Evolutionary conservation across 2,329 filamentous ascomycete genomes (phyloP), one percentile per base, ranked within the genome.

Genomic region (Beauveria scarabaeidicola): DNA sequence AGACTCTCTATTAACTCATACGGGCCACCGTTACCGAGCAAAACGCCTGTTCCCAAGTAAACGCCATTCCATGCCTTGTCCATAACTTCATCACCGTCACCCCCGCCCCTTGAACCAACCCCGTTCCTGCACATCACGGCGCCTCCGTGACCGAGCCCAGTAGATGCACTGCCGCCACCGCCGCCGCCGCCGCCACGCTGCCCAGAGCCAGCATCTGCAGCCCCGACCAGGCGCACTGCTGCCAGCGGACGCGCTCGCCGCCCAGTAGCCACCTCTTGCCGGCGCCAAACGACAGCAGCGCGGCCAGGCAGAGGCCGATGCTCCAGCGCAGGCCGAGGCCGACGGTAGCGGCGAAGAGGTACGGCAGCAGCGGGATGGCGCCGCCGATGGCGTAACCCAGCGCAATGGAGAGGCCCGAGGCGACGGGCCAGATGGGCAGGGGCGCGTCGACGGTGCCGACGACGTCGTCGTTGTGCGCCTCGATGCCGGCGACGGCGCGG

Each of bases 381-480:
- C 85, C 85, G 5, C 85, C 85, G 2, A 85, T 69, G 40, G 86
- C 77, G 65, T 88, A 88, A 0, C 84, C 83, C 1, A 81, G 65
- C 0, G 84, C 81, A 44, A 88, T 82, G 0, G 81, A 86, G 10
- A 85, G 64, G 2, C 83, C 85, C 0, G 79, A 82, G 11, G 78
- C 68, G 40, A 74, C 68, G 0, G 81, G 78, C 27, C 70, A 70
- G 9, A 68, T 62, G 58, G 51, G 61, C 29, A 62, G 59, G 38
- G 41, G 44, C 15, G 64, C 46, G 15, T 60, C 67, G 25, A 9
- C 44, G 44, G n/a, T 21, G 52, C 52, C 25, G 11, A 3, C 36
- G 3, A 51, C 11, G 53, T 63, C 50, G 52, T 64, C 59, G 40
- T 58, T 58, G 15, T 61, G 58, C 0, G 63, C 54, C 25, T 64